Percentiles rank a stretch among this genome's conserved stretches.
These are phyloP conservation scores for Ormosia semicastrata DNA, from an alignment of 306 rosid genomes.

Conservation along the genomic window DNA sequence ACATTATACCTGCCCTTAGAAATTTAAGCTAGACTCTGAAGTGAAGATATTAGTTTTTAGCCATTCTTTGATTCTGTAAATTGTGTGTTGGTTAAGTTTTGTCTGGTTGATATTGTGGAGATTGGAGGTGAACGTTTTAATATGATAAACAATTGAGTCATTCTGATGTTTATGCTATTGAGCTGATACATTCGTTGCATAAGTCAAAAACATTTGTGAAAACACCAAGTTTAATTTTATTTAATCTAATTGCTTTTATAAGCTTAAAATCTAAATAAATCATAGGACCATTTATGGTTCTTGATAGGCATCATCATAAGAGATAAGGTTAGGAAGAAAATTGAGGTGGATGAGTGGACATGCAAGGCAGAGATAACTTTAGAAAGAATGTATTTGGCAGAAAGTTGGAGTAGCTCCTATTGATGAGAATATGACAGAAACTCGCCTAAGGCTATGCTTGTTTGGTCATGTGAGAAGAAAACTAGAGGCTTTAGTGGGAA, in stretches of 20 bases:
- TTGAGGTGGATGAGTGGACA: not conserved
- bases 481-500: not conserved
- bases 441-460: not conserved
- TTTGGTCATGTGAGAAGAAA: not conserved
- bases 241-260: not conserved
- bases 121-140: not conserved
- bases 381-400: not conserved
- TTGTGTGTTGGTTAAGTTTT: not conserved
- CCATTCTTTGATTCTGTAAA: not conserved
- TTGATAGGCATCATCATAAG: not conserved
- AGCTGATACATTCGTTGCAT: not conserved
- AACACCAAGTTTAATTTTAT: not conserved
- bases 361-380: not conserved
- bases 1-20: not conserved
- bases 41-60: not conserved
- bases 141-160: not conserved
- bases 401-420: constrained; percentile 4
- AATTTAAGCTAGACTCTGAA: not conserved
- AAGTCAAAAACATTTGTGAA: not conserved
- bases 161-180: not conserved
- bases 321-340: not conserved
- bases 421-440: not conserved
- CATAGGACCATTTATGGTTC: not conserved
- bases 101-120: not conserved
- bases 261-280: not conserved